Conservation (phyloP, 306 rosid species). For the Vicia villosa region DNA sequence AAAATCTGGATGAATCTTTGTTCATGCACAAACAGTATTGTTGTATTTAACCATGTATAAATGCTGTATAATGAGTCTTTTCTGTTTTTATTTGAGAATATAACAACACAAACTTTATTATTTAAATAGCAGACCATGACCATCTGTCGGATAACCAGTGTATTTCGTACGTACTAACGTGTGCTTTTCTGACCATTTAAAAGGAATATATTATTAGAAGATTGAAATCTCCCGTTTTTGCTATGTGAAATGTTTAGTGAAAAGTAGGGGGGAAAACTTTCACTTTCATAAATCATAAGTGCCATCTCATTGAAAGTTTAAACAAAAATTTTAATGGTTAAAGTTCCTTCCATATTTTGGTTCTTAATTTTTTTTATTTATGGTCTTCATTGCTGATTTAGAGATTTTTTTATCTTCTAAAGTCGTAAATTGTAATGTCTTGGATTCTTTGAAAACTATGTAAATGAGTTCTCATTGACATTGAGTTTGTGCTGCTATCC, state of each 20-base stretch:
- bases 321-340: conserved; percentile 6
- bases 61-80: not conserved
- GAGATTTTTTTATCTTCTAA: not conserved
- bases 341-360: conserved; percentile 22
- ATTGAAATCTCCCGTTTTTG: conserved; percentile 7
- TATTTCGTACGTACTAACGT: not conserved
- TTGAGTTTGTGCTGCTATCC: conserved; percentile 28
- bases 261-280: not conserved
- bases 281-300: conserved; percentile 27
- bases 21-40: not conserved
- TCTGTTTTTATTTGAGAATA: not conserved
- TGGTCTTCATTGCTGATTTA: conserved; percentile 1
- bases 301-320: conserved; percentile 1
- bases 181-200: conserved; percentile 31
- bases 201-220: conserved; percentile 4
- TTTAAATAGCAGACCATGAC: not conserved
- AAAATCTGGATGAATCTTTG: conserved; percentile 14
- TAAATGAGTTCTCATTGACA: conserved; percentile 21
- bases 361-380: conserved; percentile 4
- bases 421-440: not conserved
- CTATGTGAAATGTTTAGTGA: conserved; percentile 17
- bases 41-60: conserved; percentile 16
- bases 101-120: not conserved
- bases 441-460: conserved; percentile 14
- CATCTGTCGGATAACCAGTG: conserved; percentile 18